Base-by-base conservation (phyloP, 1,284 basidiomycete genomes). In the Phylloporus sp. region DNA sequence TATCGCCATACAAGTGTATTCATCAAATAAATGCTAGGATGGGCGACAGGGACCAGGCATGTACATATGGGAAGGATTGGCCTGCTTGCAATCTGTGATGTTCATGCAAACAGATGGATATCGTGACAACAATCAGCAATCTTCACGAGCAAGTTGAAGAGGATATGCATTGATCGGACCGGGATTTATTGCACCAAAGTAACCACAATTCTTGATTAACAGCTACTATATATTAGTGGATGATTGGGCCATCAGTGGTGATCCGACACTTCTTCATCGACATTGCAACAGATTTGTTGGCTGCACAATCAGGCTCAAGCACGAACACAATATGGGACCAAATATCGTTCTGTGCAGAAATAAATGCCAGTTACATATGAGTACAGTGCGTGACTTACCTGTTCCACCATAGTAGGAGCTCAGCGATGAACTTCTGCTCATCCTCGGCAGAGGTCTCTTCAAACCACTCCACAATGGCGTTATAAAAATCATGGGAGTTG, bases 391-490 rank as follows among this genome's bases (percentile, higher is more conserved):
- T 13, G 26, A 28, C 46, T 47, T 28, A 47, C 46, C 46, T 47
- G 26, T 47, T 47, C 46, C 46, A 47, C 57, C 57, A 63, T 10
- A 59, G 31, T 44, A 63, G 40, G 20, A 63, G 52, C 7, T 63
- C 52, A 37, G 40, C 31, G 1, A 63, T 46, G 1, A 44, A 32
- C 13, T 6, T 52, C 20, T 42, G 34, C 20, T 63, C 58, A 13
- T 62, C 56, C 10, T 49, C 34, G 15, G 34, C 15, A 15, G 34
- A 15, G 10, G 15, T 37, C 34, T 37, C 34, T 15, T 37, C 34
- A 15, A 37, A 37, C 34, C 34, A 37, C 15, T 37, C 34, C 15
- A 37, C 29, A 12, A 62, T 56, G 1, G 8, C 31, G 6, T 62
- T 17, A 29, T 64, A 64, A 34, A 64, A 64, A 12, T 64, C 50